Base-by-base conservation (phyloP, 78 protist genomes). In the Dictyostelium purpureum region DNA sequence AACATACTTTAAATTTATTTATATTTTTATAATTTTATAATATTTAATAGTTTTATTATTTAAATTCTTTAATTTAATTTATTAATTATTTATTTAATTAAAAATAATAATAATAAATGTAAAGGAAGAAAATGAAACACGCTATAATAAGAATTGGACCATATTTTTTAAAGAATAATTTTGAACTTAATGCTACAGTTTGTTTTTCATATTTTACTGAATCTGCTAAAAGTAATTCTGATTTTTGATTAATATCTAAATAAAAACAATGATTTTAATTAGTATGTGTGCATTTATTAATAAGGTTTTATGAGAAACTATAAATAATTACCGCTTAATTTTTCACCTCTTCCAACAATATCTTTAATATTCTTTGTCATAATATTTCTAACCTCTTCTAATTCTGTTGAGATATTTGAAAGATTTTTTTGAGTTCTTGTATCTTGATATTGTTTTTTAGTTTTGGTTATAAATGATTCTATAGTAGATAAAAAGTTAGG, bases 281-380 rank as follows among this genome's bases (percentile, higher is more conserved):
- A 38, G 40, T 3, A 21, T 16, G 0, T 38, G 3, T n/a, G 11
- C 3, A n/a, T 14, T 54, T 63, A 19, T 71, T 71, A 28, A 2
- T 40, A 24, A 21, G 28, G 26, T 18, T 37, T 24, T 28, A 28
- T 37, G 10, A 28, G 4, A 57, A 67, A 42, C 0, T 47, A 9
- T 35, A 31, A 85, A 26, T n/a, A 89, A 33, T 10, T 87, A 82
- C 95, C 78, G 42, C 94, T 96, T n/a, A 96, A 56, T 43, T 69
- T 59, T 73, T 96, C 96, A 28, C 98, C 98, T 45, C 98, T 70
- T 10, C 94, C 96, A 14, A 96, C 79, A 28, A 96, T 94, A 35
- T 96, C 98, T 77, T 79, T 67, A 24, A 96, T 95, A 85, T 95
- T 96, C 26, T 87, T 81, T 9, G 91, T 75, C 98, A 96, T 96